Evolutionary conservation across 2,329 filamentous ascomycete genomes (phyloP).

Genomic region (Massarina eburnea): DNA sequence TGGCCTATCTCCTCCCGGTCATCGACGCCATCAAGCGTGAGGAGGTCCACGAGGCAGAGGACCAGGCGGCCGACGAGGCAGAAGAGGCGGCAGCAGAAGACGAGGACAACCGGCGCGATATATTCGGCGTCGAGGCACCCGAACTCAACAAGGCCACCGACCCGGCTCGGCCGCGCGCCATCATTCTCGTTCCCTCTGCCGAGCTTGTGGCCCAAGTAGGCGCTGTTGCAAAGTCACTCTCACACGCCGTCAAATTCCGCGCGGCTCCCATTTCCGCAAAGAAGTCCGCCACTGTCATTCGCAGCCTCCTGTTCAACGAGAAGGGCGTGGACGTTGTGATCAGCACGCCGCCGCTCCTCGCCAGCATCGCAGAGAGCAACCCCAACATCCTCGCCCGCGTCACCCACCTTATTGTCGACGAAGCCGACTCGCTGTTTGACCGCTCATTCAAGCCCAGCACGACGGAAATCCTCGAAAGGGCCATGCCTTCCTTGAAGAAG

Average conservation of each 20-base stretch:
- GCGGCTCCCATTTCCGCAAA: constrained; percentile 79
- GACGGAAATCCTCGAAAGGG: constrained; percentile 77
- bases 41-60: constrained; percentile 57
- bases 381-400: constrained; percentile 93
- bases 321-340: constrained; percentile 83
- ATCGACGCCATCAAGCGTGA: constrained; percentile 82
- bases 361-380: constrained; percentile 83
- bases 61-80: constrained; percentile 54
- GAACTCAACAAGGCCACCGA: constrained; percentile 63
- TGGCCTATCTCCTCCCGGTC: constrained; percentile 85
- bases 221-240: constrained; percentile 75
- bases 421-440: constrained; percentile 94
- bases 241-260: constrained; percentile 85
- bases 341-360: constrained; percentile 84
- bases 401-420: constrained; percentile 84
- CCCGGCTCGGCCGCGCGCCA: constrained; percentile 75
- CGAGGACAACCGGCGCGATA: constrained; percentile 43
- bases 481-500: constrained; percentile 78
- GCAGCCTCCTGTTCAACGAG: constrained; percentile 78
- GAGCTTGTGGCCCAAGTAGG: constrained; percentile 91
- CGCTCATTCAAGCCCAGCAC: constrained; percentile 87
- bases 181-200: constrained; percentile 88
- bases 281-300: constrained; percentile 75
- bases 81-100: constrained; percentile 47
- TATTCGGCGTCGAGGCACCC: constrained; percentile 63